A percentile compares a stretch with the other conserved stretches of the same genome.
Evolutionary conservation across 2,329 filamentous ascomycete genomes (phyloP).

Genomic region (Paramyrothecium sp.): DNA sequence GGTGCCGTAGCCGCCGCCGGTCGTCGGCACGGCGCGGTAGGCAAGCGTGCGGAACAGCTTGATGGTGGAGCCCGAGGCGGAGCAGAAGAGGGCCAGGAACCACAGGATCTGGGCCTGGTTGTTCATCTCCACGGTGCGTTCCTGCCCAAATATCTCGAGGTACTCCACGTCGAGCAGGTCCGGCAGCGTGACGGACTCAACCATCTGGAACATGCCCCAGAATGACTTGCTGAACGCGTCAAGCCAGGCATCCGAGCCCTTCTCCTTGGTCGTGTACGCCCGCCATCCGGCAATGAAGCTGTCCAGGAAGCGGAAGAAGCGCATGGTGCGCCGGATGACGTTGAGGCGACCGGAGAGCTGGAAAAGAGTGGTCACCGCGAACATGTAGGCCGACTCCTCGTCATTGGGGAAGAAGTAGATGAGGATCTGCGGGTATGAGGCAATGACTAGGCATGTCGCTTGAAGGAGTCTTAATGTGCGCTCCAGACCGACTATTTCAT

Average conservation of each 20-base stretch:
- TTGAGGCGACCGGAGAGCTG: constrained; percentile 41
- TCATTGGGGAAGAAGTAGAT: constrained; percentile 25
- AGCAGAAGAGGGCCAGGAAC: constrained; percentile 60
- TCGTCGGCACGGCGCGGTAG: constrained; percentile 30
- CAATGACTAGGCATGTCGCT: constrained; percentile 45
- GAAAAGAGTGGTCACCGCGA: constrained; percentile 29
- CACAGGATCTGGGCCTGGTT: constrained; percentile 68
- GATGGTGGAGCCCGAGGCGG: constrained; percentile 41
- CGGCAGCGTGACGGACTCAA: constrained; percentile 64
- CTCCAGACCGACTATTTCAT: constrained; percentile 55
- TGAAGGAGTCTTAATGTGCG: constrained; percentile 59
- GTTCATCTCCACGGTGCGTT: constrained; percentile 44
- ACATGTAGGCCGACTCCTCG: constrained; percentile 15
- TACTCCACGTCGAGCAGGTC: constrained; percentile 44
- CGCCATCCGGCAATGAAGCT: constrained; percentile 51
- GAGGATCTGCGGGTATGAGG: constrained; percentile 41
- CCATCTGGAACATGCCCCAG: constrained; percentile 64
- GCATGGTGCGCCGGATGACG: constrained; percentile 59
- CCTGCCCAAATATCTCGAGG: constrained; percentile 51
- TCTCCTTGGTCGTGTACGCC: constrained; percentile 29
- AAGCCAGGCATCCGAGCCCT: constrained; percentile 40
- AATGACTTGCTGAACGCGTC: constrained; percentile 57
- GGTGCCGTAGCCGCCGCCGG: constrained; percentile 24
- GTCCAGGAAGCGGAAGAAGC: constrained; percentile 67
- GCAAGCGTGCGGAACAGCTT: constrained; percentile 36